Percentiles rank a stretch among this genome's conserved stretches.
phyloP scores from a whole-genome alignment of 495 filamentous ascomycete genomes.

The Cercophora sp. region DNA sequence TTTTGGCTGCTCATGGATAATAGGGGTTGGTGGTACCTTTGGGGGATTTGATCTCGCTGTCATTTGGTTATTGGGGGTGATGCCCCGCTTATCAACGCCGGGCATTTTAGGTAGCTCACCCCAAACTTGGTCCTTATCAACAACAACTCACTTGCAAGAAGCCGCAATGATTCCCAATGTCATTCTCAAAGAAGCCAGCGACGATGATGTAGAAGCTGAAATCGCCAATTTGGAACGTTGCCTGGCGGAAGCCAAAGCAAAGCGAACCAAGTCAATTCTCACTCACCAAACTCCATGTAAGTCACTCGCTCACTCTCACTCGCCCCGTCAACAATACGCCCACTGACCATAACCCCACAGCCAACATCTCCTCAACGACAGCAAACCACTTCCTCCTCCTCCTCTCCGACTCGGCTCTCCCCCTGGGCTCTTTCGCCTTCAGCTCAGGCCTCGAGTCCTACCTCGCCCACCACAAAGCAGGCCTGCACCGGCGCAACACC shows the following conservation, averaged over 20 bases:
- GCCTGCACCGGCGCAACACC: constrained; percentile 18
- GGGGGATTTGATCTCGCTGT: not conserved
- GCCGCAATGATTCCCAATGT: constrained; percentile 3
- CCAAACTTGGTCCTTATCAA: not conserved
- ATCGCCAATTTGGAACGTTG: constrained; percentile 37
- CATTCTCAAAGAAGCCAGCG: not conserved
- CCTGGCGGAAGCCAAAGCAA: constrained; percentile 33
- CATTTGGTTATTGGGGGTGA: too few species aligned
- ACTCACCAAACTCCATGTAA: constrained; percentile 8
- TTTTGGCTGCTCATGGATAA: too few species aligned
- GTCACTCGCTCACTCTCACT: not conserved
- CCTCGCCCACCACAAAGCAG: constrained; percentile 65
- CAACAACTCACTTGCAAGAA: not conserved
- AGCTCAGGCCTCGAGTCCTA: constrained; percentile 92
- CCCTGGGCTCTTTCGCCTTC: constrained; percentile 95
- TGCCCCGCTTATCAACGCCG: constrained; percentile 1
- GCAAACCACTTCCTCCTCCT: constrained; percentile 76
- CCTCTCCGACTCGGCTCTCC: constrained; percentile 92
- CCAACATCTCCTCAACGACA: not conserved
- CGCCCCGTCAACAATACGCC: not conserved
- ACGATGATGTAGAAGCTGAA: constrained; percentile 22
- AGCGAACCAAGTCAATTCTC: constrained; percentile 11
- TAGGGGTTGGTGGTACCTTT: not conserved
- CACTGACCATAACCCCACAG: not conserved
- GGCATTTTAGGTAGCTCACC: not conserved